A percentile compares a stretch with the other conserved stretches of the same genome.
Evolutionary conservation across 805 yeast genomes (phyloP).

Genomic region (Yamadazyma phyllophila): DNA sequence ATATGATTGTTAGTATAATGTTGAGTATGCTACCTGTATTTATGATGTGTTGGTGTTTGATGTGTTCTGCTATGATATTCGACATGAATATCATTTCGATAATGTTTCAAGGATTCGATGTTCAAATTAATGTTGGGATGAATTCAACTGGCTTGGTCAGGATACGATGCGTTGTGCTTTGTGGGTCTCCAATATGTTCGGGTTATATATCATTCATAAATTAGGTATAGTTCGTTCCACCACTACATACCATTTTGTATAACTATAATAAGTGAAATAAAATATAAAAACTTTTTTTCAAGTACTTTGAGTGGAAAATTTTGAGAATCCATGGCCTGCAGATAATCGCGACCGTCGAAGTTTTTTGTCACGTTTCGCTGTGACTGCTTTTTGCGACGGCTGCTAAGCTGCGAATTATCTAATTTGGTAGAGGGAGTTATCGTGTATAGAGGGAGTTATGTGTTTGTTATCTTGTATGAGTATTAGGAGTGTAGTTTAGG

Average conservation of each 20-base stretch:
- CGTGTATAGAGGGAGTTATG: too few relatives aligned
- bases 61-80: background rate
- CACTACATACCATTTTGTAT: constrained; percentile 12
- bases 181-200: background rate
- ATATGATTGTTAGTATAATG: constrained; percentile 25
- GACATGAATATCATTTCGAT: background rate
- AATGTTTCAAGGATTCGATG: too few relatives aligned
- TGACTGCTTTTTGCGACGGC: constrained; percentile 8
- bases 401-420: background rate
- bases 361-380: constrained; percentile 5
- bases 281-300: constrained; percentile 9
- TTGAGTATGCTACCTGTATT: background rate
- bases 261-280: constrained; percentile 6
- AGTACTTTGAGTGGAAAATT: constrained; percentile 4
- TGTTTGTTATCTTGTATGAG: too few relatives aligned
- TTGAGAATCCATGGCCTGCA: constrained; percentile 7
- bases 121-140: too few relatives aligned
- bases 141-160: too few relatives aligned
- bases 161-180: background rate
- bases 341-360: background rate
- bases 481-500: too few relatives aligned
- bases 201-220: background rate
- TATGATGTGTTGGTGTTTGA: too few relatives aligned
- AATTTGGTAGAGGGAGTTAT: background rate
- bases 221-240: background rate